Percentiles rank a stretch among this genome's conserved stretches.
phyloP scores from a whole-genome alignment of 2,329 filamentous ascomycete species.

The Colletotrichum lentis region DNA sequence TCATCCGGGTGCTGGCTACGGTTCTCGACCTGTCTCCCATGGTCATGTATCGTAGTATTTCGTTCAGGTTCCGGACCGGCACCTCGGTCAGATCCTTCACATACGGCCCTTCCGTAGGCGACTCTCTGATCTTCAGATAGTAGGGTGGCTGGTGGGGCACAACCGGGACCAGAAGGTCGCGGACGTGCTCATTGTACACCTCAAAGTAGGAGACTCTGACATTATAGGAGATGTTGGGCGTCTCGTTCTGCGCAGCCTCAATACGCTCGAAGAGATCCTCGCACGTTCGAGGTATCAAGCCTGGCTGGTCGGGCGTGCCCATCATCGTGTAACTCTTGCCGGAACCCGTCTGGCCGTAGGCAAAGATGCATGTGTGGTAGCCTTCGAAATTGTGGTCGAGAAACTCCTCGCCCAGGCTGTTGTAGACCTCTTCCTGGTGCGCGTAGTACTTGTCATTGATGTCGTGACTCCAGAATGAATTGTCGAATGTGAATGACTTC shows the following conservation, averaged over 20 bases:
- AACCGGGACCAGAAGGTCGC: constrained; percentile 85
- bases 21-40: constrained; percentile 88
- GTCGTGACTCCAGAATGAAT: constrained; percentile 97
- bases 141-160: constrained; percentile 76
- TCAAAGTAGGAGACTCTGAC: constrained; percentile 99
- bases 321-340: constrained; percentile 99
- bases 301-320: constrained; percentile 84
- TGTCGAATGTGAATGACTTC: constrained; percentile 94
- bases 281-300: constrained; percentile 93
- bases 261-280: constrained; percentile 96
- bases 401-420: constrained; percentile 93
- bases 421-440: constrained; percentile 91
- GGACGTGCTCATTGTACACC: constrained; percentile 99
- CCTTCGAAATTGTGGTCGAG: constrained; percentile 99
- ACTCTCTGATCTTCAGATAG: constrained; percentile 97
- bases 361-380: constrained; percentile 99
- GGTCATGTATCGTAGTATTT: constrained; percentile 91
- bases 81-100: constrained; percentile 96
- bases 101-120: constrained; percentile 92
- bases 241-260: constrained; percentile 76
- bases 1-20: constrained; percentile 96
- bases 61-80: constrained; percentile 83
- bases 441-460: constrained; percentile 84
- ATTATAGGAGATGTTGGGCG: constrained; percentile 93
- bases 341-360: constrained; percentile 96